Conservation (phyloP, 768 basidiomycete genomes). For the Daedaleopsis nitida region DNA sequence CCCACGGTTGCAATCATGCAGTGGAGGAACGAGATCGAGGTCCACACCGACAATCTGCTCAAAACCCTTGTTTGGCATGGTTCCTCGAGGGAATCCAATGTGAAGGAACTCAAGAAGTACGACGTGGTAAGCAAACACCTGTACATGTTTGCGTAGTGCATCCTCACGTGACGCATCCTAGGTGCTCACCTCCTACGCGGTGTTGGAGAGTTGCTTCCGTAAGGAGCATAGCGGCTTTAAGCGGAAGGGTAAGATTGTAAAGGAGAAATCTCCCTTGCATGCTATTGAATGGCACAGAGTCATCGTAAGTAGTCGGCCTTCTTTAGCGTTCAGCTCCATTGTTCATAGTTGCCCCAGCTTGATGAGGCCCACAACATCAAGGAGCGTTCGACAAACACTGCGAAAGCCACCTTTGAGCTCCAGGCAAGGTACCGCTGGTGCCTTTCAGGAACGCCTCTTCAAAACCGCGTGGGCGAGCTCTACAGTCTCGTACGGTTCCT, state of each 20-base stretch:
- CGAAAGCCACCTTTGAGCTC: constrained; percentile 94
- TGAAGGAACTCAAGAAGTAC: constrained; percentile 72
- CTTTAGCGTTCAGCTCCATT: neutral
- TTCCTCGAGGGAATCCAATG: constrained; percentile 63
- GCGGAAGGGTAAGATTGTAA: constrained; percentile 79
- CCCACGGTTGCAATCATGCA: constrained; percentile 63
- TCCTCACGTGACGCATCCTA: constrained; percentile 28
- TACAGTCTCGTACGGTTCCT: constrained; percentile 93
- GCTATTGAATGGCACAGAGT: constrained; percentile 82
- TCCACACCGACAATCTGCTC: constrained; percentile 78
- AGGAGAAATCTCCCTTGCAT: constrained; percentile 87
- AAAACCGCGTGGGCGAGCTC: constrained; percentile 98
- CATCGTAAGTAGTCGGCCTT: constrained; percentile 48
- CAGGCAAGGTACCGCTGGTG: constrained; percentile 88
- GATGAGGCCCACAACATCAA: constrained; percentile 99
- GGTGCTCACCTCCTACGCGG: constrained; percentile 86
- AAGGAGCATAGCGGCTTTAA: constrained; percentile 94
- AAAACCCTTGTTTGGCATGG: constrained; percentile 96
- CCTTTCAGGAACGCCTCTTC: constrained; percentile 92
- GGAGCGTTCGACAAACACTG: constrained; percentile 91
- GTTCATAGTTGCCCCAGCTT: constrained; percentile 47
- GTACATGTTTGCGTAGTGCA: neutral
- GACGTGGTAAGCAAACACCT: constrained; percentile 72
- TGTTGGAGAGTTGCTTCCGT: constrained; percentile 89
- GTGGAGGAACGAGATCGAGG: constrained; percentile 92